These are phyloP conservation scores for Urochloa ruziziensis DNA, from an alignment of 176 grass and related monocot species.

Conservation along the genomic window DNA sequence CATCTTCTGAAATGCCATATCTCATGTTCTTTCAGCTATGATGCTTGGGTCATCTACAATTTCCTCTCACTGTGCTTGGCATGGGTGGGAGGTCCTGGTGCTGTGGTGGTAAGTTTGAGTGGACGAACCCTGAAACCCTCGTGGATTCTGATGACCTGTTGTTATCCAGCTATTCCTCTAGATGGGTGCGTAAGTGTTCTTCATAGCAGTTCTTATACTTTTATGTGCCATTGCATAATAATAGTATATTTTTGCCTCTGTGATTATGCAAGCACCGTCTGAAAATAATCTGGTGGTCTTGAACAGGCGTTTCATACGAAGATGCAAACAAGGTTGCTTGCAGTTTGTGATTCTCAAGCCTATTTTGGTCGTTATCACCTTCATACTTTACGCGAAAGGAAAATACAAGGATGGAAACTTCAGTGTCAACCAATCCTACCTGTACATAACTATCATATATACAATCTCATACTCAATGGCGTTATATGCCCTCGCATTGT, in stretches of 20 bases:
- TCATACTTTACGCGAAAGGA: conserved; percentile 92
- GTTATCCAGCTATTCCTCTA: conserved; percentile 91
- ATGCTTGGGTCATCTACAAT: conserved; percentile 99
- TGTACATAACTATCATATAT: conserved; percentile 99
- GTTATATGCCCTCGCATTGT: conserved; percentile 82
- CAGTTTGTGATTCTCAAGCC: conserved; percentile 99
- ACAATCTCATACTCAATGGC: conserved; percentile 92
- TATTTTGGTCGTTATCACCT: conserved; percentile 96
- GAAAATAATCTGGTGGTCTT: conserved; percentile 13
- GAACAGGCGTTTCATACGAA: conserved; percentile 94
- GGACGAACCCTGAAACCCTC: conserved; percentile 82
- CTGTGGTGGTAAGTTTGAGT: conserved; percentile 86
- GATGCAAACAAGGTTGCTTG: conserved; percentile 96
- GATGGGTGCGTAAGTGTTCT: conserved; percentile 65
- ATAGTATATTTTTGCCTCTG: not conserved
- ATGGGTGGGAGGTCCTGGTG: conserved; percentile 96
- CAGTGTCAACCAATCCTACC: conserved; percentile 88
- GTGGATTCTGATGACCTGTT: conserved; percentile 95
- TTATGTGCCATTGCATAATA: not conserved
- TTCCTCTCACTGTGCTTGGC: conserved; percentile 95
- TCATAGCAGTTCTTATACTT: conserved; percentile 11
- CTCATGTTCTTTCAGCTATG: conserved; percentile 80
- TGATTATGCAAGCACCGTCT: conserved; percentile 10
- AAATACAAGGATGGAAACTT: conserved; percentile 95
- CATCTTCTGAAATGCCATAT: conserved; percentile 22